Percentiles rank a stretch among this genome's conserved stretches.
These are phyloP conservation scores for Kalmanozyma brasiliensis DNA, from an alignment of 1,284 basidiomycete genomes.

Conservation along the genomic window DNA sequence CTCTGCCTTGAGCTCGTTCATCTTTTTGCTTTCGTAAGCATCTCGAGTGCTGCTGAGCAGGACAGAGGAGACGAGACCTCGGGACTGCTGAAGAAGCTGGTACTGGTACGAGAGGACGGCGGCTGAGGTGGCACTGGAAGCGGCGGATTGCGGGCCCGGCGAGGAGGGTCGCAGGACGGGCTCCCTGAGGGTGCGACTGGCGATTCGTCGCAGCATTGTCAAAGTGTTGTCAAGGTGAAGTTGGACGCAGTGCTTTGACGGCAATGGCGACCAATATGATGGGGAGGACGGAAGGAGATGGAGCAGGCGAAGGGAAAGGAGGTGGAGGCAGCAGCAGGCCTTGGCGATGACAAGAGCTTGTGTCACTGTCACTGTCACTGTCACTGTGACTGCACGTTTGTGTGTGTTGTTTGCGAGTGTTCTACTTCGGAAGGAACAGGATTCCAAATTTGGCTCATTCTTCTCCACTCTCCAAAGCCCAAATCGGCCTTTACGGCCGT, in stretches of 20 bases:
- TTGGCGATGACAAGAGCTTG: background rate
- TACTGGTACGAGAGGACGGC: conserved; percentile 49
- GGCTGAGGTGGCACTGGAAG: conserved; percentile 35
- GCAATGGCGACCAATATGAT: conserved; percentile 7
- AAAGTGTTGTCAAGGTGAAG: conserved; percentile 4
- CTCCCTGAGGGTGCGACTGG: conserved; percentile 45
- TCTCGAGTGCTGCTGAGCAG: conserved; percentile 58
- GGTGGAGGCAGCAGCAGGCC: conserved; percentile 1
- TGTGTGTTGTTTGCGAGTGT: background rate
- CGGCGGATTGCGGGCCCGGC: conserved; percentile 33
- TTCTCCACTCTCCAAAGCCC: conserved; percentile 10
- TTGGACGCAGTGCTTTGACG: background rate
- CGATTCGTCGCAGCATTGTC: conserved; percentile 49
- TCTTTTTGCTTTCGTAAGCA: conserved; percentile 54
- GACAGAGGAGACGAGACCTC: conserved; percentile 58
- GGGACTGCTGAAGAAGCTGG: conserved; percentile 44
- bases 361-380: no score
- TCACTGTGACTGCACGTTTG: background rate
- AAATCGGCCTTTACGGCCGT: conserved; percentile 11
- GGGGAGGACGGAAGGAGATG: background rate
- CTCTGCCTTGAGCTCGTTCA: conserved; percentile 56
- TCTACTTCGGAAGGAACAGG: conserved; percentile 24
- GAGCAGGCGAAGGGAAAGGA: conserved; percentile 1
- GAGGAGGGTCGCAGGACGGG: conserved; percentile 32
- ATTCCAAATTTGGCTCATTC: conserved; percentile 5